Evolutionary conservation across 2,329 filamentous ascomycete species (phyloP), one percentile per base, ranked within the genome.

Genomic region (Epichloe baconii): DNA sequence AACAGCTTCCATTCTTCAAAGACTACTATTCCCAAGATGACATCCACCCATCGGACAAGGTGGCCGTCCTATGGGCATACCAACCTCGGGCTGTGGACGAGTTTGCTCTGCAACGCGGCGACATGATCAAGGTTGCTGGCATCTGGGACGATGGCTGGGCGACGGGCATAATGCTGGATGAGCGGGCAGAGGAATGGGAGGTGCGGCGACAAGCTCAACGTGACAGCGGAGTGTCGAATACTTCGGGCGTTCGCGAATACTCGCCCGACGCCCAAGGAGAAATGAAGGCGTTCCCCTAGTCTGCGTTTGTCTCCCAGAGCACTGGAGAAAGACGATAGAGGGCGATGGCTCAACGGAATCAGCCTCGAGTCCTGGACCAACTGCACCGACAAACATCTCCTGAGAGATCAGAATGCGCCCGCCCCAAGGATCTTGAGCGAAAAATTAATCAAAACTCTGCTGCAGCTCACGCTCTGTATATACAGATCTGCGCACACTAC

Each of bases 121-220:
- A 98, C 64, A 96, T 98, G 90, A 78, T 98, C 62, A 97, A 96
- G 71, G 84, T 98, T 14, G 85, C 97, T 35, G 93, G 93, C 55
- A 98, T 98, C 58, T 98, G 93, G 93, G 93, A 98, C 62, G 93
- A 98, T 65, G 93, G 93, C 45, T 98, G 93, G 93, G 93, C 93
- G 11, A 98, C 93, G 1, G 93, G 93, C 60, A 78, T 96, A 51
- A 77, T 94, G 63, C 72, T 95, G 51, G 77, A 84, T 50, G 87
- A 95, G 60, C 78, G 81, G 51, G 89, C 89, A 2, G 91, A 97
- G 54, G 88, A 96, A 56, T 96, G 88, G 82, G 87, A 95, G 59
- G 77, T 78, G 43, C 78, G 84, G 56, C 79, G 81, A 60, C 83
- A 86, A 61, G 73, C 82, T 36, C 89, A 95, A 63, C 81, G 93